Conservation (phyloP, 2,329 filamentous ascomycete species). For the Stagonosporopsis tanaceti region DNA sequence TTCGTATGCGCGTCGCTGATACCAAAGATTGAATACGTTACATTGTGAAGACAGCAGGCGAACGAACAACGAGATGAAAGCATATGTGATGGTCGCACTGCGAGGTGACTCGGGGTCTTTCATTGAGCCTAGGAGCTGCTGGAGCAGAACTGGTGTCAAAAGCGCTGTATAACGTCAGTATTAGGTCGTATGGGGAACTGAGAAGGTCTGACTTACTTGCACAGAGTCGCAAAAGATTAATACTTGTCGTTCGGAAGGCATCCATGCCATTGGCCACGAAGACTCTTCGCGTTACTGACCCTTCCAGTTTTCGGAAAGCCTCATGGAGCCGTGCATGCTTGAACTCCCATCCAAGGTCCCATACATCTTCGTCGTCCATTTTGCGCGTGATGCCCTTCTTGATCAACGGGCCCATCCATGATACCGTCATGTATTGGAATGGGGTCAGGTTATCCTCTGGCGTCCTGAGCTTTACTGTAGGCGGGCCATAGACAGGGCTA, state of each 20-base stretch:
- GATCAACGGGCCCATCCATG: conserved; percentile 82
- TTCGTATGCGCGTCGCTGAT: conserved; percentile 83
- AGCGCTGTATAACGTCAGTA: conserved; percentile 27
- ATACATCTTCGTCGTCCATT: conserved; percentile 81
- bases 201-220: conserved; percentile 53
- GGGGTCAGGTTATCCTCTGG: conserved; percentile 82
- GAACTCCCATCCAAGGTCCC: conserved; percentile 80
- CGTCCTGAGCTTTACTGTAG: conserved; percentile 69
- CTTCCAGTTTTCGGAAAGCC: conserved; percentile 75
- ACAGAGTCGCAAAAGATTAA: conserved; percentile 70
- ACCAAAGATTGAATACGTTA: conserved; percentile 78
- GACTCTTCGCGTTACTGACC: conserved; percentile 74
- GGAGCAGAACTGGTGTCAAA: conserved; percentile 73
- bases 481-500: conserved; percentile 62
- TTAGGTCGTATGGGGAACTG: too few relatives aligned
- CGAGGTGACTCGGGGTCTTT: conserved; percentile 60
- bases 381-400: conserved; percentile 68
- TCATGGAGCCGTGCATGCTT: conserved; percentile 79
- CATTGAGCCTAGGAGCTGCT: conserved; percentile 74
- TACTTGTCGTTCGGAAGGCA: conserved; percentile 69
- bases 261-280: conserved; percentile 81
- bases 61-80: conserved; percentile 66
- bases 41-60: conserved; percentile 71
- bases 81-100: conserved; percentile 70
- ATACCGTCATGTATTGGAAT: conserved; percentile 85